A percentile compares a stretch with the other conserved stretches of the same genome.
phyloP scores from a whole-genome alignment of 768 basidiomycete species.

The Collybia sp. region DNA sequence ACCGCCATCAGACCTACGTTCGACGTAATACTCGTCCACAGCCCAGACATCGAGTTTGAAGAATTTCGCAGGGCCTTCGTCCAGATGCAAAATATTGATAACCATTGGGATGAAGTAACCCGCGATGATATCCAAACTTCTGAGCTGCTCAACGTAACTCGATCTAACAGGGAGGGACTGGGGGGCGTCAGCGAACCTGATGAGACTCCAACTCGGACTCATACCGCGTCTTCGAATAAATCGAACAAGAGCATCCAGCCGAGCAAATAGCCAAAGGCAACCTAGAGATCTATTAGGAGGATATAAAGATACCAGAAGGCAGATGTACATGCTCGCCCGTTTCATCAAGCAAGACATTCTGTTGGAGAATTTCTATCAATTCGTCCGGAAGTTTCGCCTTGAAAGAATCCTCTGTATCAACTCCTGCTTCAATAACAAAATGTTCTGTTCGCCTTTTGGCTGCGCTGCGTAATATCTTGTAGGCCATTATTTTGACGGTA shows the following conservation, averaged over 20 bases:
- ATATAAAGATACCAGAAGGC: neutral
- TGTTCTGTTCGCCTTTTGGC: conserved; percentile 75
- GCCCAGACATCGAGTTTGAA: conserved; percentile 86
- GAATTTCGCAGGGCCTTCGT: conserved; percentile 55
- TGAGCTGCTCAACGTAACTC: conserved; percentile 82
- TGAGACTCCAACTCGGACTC: conserved; percentile 21
- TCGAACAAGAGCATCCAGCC: conserved; percentile 90
- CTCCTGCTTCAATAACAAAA: conserved; percentile 82
- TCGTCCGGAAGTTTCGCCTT: conserved; percentile 60
- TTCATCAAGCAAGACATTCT: conserved; percentile 34
- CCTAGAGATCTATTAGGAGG: conserved; percentile 22
- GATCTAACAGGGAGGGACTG: conserved; percentile 88
- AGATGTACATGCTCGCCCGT: conserved; percentile 31
- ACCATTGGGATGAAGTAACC: conserved; percentile 67
- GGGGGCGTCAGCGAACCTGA: neutral
- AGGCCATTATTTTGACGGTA: conserved; percentile 74
- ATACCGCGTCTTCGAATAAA: conserved; percentile 76
- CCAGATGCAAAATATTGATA: conserved; percentile 62
- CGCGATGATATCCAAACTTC: conserved; percentile 60
- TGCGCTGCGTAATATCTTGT: conserved; percentile 64
- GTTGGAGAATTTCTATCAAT: conserved; percentile 59
- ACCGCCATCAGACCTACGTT: conserved; percentile 41
- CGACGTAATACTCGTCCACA: conserved; percentile 78
- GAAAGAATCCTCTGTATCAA: conserved; percentile 58
- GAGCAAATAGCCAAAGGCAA: conserved; percentile 65